Base-by-base conservation (phyloP, 208 protist species). In the Acanthamoeba royreba region DNA sequence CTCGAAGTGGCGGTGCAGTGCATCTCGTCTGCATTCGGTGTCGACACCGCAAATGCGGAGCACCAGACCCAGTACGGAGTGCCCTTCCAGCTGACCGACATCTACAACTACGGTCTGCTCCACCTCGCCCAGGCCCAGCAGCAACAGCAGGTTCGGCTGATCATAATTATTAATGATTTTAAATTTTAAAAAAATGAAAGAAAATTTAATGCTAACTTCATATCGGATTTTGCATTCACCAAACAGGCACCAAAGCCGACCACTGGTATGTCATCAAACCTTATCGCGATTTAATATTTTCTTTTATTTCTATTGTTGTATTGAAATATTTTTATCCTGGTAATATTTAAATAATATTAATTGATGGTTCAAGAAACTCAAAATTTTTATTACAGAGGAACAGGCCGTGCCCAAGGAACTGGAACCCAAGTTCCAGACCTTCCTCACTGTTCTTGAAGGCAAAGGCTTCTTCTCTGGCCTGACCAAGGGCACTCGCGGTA, bases 1-100 rank as follows among this genome's bases (percentile, higher is more conserved):
- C 33, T 88, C 25, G 79, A 88, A 47, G 79, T 88, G 79, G 79
- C 79, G n/a, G 35, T 88, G 17, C 79, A 88, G 33, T 88, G 79
- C 79, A 53, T 88, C 35, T 31, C 47, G 28, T 53, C 79, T n/a
- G 79, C 79, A 5, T 88, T 88, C 9, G 79, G 79, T 31, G 43
- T 88, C n/a, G 79, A 88, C 28, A 5, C 49, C 25, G 2, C 43
- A 13, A 88, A 61, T 88, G 13, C 43, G 19, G 33, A 53, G 31
- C 79, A 88, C 45, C 79, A 61, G 28, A 38, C 8, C 28, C 47
- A 88, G 79, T 61, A 42, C 79, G 43, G 28, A 15, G 79, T 88
- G 46, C 79, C 79, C 28, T 61, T 88, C 79, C 31, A 53, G 11
- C 79, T 88, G 1, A 53, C 79, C 5, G 47, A 88, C 43, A 88